A percentile compares a stretch with the other conserved stretches of the same genome.
Conservation (phyloP, 306 rosid species). For the Sophora flavescens region DNA sequence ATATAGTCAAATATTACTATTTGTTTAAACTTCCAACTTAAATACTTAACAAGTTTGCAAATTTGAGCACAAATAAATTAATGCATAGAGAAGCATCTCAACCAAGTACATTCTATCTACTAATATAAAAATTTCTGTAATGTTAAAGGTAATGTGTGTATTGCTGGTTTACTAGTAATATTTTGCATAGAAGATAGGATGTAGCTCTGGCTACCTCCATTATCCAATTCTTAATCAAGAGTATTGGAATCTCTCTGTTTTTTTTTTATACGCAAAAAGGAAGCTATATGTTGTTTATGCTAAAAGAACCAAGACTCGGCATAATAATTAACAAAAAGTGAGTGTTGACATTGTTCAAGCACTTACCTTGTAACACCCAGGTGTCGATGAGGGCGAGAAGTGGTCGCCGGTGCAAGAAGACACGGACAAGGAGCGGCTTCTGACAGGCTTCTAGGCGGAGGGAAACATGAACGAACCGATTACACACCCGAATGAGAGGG, state of each 20-base stretch:
- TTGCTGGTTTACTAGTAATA: not conserved
- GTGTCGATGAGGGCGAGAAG: no score
- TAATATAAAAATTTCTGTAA: conserved; percentile 1
- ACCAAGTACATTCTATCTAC: not conserved
- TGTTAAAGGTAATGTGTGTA: not conserved
- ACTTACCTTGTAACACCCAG: no score
- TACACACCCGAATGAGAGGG: no score
- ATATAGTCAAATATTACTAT: conserved; percentile 34
- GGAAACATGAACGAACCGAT: no score
- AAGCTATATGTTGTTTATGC: not conserved
- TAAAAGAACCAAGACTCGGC: not conserved
- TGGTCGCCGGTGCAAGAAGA: no score
- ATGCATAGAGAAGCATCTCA: not conserved
- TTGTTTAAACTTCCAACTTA: conserved; percentile 9
- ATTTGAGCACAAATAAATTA: not conserved
- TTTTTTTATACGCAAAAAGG: no score
- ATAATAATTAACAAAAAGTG: not conserved
- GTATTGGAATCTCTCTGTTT: not conserved
- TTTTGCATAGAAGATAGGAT: not conserved
- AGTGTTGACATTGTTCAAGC: not conserved
- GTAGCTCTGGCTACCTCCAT: not conserved
- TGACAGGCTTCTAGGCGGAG: no score
- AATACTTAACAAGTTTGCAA: not conserved
- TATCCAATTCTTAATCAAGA: not conserved
- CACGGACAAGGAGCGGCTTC: no score